Conservation (phyloP, 805 yeast genomes). For the Candida tallmaniae region DNA sequence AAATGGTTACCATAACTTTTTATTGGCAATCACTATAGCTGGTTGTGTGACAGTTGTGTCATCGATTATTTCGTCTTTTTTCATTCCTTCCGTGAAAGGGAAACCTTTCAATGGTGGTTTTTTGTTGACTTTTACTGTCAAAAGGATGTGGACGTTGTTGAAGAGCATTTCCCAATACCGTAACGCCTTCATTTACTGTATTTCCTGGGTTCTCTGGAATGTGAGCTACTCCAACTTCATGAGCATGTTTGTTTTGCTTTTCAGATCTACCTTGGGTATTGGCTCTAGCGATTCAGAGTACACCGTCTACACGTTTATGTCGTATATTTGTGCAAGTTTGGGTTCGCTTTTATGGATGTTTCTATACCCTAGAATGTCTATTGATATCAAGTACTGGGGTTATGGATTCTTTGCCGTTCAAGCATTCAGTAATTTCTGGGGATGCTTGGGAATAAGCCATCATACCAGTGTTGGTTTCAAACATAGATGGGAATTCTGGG, state of each 20-base stretch:
- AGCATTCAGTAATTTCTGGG: slow-evolving; percentile 35
- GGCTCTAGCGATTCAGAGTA: slow-evolving; percentile 35
- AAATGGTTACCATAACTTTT: slow-evolving; percentile 27
- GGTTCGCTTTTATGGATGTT: slow-evolving; percentile 38
- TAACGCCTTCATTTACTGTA: slow-evolving; percentile 30
- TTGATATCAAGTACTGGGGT: slow-evolving; percentile 33
- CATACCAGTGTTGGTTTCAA: slow-evolving; percentile 32
- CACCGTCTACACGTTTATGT: slow-evolving; percentile 35
- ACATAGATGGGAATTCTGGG: slow-evolving; percentile 41
- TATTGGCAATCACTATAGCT: slow-evolving; percentile 37
- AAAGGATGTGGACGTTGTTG: slow-evolving; percentile 20
- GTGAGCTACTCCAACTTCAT: slow-evolving; percentile 30
- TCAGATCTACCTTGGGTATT: slow-evolving; percentile 36
- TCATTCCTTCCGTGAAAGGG: slow-evolving; percentile 28
- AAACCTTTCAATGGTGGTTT: slow-evolving; percentile 22
- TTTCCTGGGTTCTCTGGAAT: slow-evolving; percentile 43
- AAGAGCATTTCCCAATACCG: slow-evolving; percentile 24
- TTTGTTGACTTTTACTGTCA: slow-evolving; percentile 19
- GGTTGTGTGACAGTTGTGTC: slow-evolving; percentile 29
- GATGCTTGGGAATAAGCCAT: slow-evolving; percentile 28
- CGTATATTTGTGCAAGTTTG: slow-evolving; percentile 26
- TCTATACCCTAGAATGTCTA: slow-evolving; percentile 19
- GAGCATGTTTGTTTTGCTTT: slow-evolving; percentile 30
- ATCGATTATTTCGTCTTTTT: slow-evolving; percentile 19
- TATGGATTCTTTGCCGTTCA: slow-evolving; percentile 27